Conservation (phyloP, 768 basidiomycete genomes). For the Leccinellum rugosiceps region DNA sequence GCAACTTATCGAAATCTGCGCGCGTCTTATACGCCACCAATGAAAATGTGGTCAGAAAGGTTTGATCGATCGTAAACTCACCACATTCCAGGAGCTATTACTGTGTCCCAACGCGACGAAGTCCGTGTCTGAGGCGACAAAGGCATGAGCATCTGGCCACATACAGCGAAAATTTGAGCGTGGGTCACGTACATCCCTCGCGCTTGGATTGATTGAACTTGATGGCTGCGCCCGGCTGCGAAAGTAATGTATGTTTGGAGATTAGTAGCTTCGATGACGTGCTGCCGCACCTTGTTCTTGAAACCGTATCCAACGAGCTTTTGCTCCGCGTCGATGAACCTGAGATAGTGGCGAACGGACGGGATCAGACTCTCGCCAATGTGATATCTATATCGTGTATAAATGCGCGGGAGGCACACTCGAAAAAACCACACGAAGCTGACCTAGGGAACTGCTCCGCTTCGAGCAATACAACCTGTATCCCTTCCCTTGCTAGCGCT, state of each 20-base stretch:
- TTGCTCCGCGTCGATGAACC: constrained; percentile 49
- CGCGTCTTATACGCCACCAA: constrained; percentile 37
- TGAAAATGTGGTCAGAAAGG: not conserved
- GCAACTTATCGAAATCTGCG: constrained; percentile 55
- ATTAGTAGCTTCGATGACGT: too few relatives aligned
- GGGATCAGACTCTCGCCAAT: constrained; percentile 48
- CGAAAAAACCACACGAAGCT: not conserved
- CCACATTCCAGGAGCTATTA: constrained; percentile 62
- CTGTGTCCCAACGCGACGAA: constrained; percentile 48
- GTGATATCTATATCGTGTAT: constrained; percentile 37
- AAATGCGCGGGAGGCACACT: not conserved
- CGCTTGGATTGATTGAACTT: constrained; percentile 54
- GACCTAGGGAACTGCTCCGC: constrained; percentile 55
- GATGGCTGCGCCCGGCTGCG: constrained; percentile 57
- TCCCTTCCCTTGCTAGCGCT: constrained; percentile 53
- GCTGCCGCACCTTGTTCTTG: constrained; percentile 39
- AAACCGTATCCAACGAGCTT: constrained; percentile 44
- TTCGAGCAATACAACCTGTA: constrained; percentile 56
- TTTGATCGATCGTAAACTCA: constrained; percentile 26
- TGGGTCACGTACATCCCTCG: constrained; percentile 50
- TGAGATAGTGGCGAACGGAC: constrained; percentile 50
- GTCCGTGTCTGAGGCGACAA: constrained; percentile 46
- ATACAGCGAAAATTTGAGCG: not conserved
- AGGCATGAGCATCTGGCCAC: not conserved
- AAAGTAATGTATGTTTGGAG: not conserved